Percentiles rank a stretch among this genome's conserved stretches.
phyloP scores from a whole-genome alignment of 2,329 filamentous ascomycete species.

The Curvularia sp. region DNA sequence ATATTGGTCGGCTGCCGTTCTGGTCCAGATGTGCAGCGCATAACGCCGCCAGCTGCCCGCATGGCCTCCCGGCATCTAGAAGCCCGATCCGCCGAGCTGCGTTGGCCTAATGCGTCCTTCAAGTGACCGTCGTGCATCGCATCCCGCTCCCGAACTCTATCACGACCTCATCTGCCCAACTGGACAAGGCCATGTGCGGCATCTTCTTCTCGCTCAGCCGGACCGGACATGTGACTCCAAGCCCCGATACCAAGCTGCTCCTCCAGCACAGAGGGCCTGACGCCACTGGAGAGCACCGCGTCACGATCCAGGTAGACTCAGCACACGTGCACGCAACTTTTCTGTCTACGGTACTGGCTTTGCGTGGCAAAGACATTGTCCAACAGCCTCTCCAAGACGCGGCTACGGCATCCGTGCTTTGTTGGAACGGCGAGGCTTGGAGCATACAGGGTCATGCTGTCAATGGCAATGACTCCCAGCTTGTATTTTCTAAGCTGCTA shows the following conservation, averaged over 20 bases:
- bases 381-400: conserved; percentile 73
- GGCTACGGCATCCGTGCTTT: conserved; percentile 70
- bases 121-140: conserved; percentile 9
- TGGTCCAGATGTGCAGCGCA: conserved; percentile 24
- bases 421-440: conserved; percentile 99
- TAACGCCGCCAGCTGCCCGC: conserved; percentile 19
- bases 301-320: conserved; percentile 15
- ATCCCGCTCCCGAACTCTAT: conserved; percentile 21
- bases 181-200: conserved; percentile 49
- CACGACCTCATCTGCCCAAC: conserved; percentile 9
- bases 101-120: conserved; percentile 9
- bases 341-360: conserved; percentile 84
- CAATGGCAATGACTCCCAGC: conserved; percentile 78
- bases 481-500: conserved; percentile 68
- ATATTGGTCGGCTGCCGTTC: conserved; percentile 12
- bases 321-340: conserved; percentile 62
- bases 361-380: conserved; percentile 77
- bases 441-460: conserved; percentile 66
- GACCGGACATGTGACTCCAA: conserved; percentile 30
- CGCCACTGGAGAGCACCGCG: conserved; percentile 28
- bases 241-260: conserved; percentile 32
- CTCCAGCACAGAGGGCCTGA: conserved; percentile 48
- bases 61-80: conserved; percentile 31
- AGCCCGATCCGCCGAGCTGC: conserved; percentile 29
- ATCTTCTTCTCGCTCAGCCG: conserved; percentile 60